Base-by-base conservation (phyloP, 2,329 filamentous ascomycete genomes). In the Fusarium metavorans region DNA sequence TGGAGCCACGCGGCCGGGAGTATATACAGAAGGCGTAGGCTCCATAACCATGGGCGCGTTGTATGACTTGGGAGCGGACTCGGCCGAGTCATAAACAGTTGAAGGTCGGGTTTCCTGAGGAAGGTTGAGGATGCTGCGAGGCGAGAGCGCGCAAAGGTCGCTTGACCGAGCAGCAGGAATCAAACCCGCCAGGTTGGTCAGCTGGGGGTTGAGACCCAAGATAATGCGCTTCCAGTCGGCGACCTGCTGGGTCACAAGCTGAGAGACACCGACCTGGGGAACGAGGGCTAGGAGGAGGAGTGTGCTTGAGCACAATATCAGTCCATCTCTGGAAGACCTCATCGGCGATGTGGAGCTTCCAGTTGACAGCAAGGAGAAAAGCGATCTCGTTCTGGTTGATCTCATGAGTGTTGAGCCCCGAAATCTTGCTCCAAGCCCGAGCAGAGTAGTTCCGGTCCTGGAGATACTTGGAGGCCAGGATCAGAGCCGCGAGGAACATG, bases 361-460 rank as follows among this genome's bases (percentile, higher is more conserved):
- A 99, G 82, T 95, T 92, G 72, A 99, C 94, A 54, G 95, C 94
- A 71, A 93, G 86, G 56, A 99, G 89, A 82, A 98, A 99, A 20
- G 94, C 92, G 83, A 97, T 93, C 85, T 99, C 97, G 82, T 98
- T 98, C 80, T 95, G 93, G 84, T 98, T 98, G 84, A 99, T 98
- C 85, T 99, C 97, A 66, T 90, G 87, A 5, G 95, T 95, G 81
- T 94, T 95, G 67, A 99, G 88, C n/a, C 97, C 97, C 20, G 97
- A 98, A 78, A 99, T 99, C 87, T 98, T 98, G 84, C 96, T 98
- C 97, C 97, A 99, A 48, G 97, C 97, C 66, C 96, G 92, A 58
- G 97, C 95, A 16, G 97, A 98, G 84, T 97, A 99, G 85, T 98
- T 99, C 77, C 96, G 93, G 82, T 99, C 97, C 84, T 99, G 97